phyloP scores from a whole-genome alignment of 2,329 filamentous ascomycete species.

The Colletotrichum truncatum region DNA sequence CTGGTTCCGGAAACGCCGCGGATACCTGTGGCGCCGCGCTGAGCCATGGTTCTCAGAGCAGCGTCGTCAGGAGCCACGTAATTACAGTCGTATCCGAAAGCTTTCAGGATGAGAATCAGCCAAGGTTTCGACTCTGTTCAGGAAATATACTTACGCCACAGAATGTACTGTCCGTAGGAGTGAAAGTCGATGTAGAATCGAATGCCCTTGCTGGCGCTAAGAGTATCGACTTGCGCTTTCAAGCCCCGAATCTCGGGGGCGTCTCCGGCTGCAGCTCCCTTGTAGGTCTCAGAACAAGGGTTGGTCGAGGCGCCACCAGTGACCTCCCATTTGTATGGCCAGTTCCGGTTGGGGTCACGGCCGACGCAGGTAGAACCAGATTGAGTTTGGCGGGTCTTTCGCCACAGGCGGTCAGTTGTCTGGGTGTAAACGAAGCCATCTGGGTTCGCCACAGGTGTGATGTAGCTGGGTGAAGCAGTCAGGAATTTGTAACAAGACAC shows the following conservation, averaged over 20 bases:
- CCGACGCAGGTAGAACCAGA: constrained; percentile 50
- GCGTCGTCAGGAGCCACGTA: constrained; percentile 28
- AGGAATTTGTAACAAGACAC: fast-evolving
- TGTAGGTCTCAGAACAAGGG: constrained; percentile 57
- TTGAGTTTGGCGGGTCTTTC: constrained; percentile 59
- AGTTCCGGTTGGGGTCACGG: constrained; percentile 65
- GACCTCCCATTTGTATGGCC: constrained; percentile 58
- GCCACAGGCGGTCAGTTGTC: constrained; percentile 56
- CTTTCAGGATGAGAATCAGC: background rate
- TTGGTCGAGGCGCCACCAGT: constrained; percentile 55
- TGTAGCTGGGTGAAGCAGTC: constrained; percentile 43
- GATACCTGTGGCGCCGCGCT: constrained; percentile 24
- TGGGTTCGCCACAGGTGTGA: constrained; percentile 60
- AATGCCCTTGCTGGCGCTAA: constrained; percentile 56
- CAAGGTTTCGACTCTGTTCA: fast-evolving
- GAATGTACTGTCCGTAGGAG: constrained; percentile 62
- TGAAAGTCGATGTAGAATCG: constrained; percentile 74
- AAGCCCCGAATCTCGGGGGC: constrained; percentile 57
- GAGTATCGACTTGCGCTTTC: constrained; percentile 51
- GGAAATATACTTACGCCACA: constrained; percentile 21
- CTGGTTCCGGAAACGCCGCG: constrained; percentile 28
- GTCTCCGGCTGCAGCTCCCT: constrained; percentile 49
- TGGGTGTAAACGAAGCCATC: constrained; percentile 59
- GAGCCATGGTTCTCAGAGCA: constrained; percentile 8
- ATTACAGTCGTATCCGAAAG: constrained; percentile 30